These are phyloP conservation scores for Xylariaceae sp. DNA, from an alignment of 2,329 filamentous ascomycete genomes.

Conservation along the genomic window DNA sequence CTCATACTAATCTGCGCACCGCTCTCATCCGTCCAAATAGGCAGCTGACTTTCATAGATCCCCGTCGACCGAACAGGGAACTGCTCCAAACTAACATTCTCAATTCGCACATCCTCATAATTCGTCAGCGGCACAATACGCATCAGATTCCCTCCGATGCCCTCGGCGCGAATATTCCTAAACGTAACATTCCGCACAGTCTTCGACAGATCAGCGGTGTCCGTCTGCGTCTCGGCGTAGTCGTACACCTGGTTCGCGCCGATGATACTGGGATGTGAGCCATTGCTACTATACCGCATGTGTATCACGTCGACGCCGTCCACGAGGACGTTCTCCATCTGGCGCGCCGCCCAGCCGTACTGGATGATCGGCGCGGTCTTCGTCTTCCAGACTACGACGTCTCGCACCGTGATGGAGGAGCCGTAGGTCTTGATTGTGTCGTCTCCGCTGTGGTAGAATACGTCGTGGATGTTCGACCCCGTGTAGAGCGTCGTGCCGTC, in stretches of 20 bases:
- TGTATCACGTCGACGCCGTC: constrained; percentile 7
- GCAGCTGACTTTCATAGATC: not conserved
- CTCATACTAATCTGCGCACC: not conserved
- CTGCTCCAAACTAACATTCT: not conserved
- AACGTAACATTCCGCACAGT: not conserved
- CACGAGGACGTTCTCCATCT: constrained; percentile 5
- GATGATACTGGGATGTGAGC: constrained; percentile 7
- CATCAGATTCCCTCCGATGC: not conserved
- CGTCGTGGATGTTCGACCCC: constrained; percentile 1
- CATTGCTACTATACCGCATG: constrained; percentile 10
- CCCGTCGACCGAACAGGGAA: not conserved
- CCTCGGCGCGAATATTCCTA: not conserved
- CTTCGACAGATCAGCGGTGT: not conserved
- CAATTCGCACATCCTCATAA: not conserved
- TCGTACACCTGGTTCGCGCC: constrained; percentile 5
- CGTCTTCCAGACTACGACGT: constrained; percentile 3
- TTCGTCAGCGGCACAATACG: not conserved
- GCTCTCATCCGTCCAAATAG: not conserved
- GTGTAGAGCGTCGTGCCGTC: constrained; percentile 7
- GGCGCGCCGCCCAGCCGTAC: constrained; percentile 4
- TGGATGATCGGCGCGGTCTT: constrained; percentile 5
- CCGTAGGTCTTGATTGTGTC: constrained; percentile 6
- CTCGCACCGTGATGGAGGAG: constrained; percentile 1
- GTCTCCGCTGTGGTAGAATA: constrained; percentile 6
- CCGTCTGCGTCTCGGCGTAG: not conserved